These are phyloP conservation scores for Trichoderma erinaceum DNA, from an alignment of 495 filamentous ascomycete species.

Conservation along the genomic window DNA sequence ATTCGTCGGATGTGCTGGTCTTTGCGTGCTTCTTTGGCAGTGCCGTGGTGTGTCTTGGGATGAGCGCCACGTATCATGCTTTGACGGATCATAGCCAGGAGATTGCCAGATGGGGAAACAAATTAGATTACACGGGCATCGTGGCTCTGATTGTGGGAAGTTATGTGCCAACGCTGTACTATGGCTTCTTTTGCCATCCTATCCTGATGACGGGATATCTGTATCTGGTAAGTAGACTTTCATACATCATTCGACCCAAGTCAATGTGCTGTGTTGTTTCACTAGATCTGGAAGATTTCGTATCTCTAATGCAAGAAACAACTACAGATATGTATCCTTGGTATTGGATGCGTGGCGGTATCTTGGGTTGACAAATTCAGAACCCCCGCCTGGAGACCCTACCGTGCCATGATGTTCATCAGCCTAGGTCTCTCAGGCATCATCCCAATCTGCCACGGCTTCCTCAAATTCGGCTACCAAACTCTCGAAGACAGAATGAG, in stretches of 20 bases:
- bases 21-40: conserved; percentile 77
- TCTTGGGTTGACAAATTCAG: conserved; percentile 75
- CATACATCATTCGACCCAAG: neutral
- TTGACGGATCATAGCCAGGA: conserved; percentile 36
- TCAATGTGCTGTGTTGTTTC: no score
- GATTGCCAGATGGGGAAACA: conserved; percentile 44
- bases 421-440: conserved; percentile 78
- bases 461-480: conserved; percentile 48
- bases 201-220: conserved; percentile 61
- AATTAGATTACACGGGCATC: conserved; percentile 87
- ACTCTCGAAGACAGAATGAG: conserved; percentile 62
- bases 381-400: conserved; percentile 72
- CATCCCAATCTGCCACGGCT: conserved; percentile 67
- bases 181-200: conserved; percentile 69
- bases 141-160: conserved; percentile 82
- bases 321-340: conserved; percentile 66
- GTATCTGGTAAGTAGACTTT: conserved; percentile 52
- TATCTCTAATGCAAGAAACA: neutral
- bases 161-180: conserved; percentile 80
- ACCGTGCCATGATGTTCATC: conserved; percentile 88
- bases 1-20: conserved; percentile 57
- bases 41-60: conserved; percentile 69
- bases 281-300: neutral
- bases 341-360: conserved; percentile 64
- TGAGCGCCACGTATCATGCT: conserved; percentile 68